Base-by-base conservation (phyloP, 2,329 filamentous ascomycete genomes). In the Trichoderma arundinaceum region DNA sequence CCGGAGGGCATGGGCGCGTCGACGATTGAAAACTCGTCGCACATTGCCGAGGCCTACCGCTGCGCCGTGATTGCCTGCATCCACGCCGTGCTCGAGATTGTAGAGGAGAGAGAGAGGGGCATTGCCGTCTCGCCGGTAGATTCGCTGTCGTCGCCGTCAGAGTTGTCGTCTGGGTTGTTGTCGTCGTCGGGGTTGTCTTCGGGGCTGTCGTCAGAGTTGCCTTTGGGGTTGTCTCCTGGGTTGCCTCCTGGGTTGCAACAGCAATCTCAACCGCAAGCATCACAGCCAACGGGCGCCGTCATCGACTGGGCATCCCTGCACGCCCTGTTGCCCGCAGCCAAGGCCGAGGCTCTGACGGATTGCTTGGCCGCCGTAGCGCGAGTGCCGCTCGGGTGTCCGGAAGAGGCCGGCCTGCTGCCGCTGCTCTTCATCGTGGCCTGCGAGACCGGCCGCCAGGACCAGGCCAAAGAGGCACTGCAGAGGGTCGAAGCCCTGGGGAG, bases 351-450 rank as follows among this genome's bases (percentile, higher is more conserved):
- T 7, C 1, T 64, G 39, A 64, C 61, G 0, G 52, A 57, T 8
- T 64, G 61, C 12, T 41, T 64, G 52, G 61, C 51, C 28, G 61
- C 52, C 15, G 52, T 64, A 28, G 41, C 61, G 9, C 52, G 51
- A 5, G 61, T 64, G 5, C 61, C 61, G 51, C 52, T 64, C 2
- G 61, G 61, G 6, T 56, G 43, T n/a, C 61, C 61, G 33, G 61
- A 64, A 33, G 61, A 64, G 19, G 61, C 61, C 7, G 61, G 61
- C 8, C 43, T 64, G 33, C 9, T 64, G 15, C 61, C 61, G 13
- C 22, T 64, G 10, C 61, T 64, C 43, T 64, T 64, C 35, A 64
- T 64, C 15, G 52, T 64, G 4, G 61, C 41, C 9, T 57, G 52
- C 19, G 61, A 64, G 52, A 64, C 61, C 1, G 35, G 19, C 0